Base-by-base conservation (phyloP, 139 green algal species). In the Picochlorum sp. region DNA sequence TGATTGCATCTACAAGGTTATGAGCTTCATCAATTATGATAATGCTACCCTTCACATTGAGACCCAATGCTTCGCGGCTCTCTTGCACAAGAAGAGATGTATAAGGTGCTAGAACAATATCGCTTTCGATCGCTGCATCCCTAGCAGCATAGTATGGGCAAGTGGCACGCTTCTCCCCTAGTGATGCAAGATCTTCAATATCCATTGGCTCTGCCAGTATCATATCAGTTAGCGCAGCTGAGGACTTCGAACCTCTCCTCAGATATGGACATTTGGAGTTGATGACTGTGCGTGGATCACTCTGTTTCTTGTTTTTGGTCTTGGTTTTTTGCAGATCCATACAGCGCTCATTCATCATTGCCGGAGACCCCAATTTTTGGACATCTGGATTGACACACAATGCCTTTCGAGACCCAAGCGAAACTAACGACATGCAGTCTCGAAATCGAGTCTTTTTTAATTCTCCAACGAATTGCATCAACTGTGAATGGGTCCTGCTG, bases 1-100 rank as follows among this genome's bases (percentile, higher is more conserved):
- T 85, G 40, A 96, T 72, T 5, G 82, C 82, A 41, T 89, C 69
- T 20, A 57, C 57, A 26, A 98, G 76, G 77, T 99, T 99, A 81
- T 99, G 92, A 3, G 87, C 92, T 77, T 99, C 92, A 59, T 99
- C 92, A 13, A 99, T 65, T 13, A 99, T 71, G 9, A 99, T 69
- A 18, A 97, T 78, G 14, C 47, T 74, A 39, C 67, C 78, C 24
- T 78, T 40, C 18, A 92, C 59, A 2, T 51, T 32, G 13, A 93
- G 57, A 6, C 85, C 84, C 24, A 94, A 66, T 7, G 82, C 58
- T 41, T 83, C 75, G 4, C 82, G 49, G 5, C 74, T 84, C 12
- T 77, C 72, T 50, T 40, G 4, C 2, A 55, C 33, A 24, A 75
- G 63, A 30, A 85, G 63, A 1, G 69, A 36, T 25, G 28, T 69